A percentile compares a stretch with the other conserved stretches of the same genome.
Conservation (phyloP, 768 basidiomycete species). For the Termitomyces bulborhizus region DNA sequence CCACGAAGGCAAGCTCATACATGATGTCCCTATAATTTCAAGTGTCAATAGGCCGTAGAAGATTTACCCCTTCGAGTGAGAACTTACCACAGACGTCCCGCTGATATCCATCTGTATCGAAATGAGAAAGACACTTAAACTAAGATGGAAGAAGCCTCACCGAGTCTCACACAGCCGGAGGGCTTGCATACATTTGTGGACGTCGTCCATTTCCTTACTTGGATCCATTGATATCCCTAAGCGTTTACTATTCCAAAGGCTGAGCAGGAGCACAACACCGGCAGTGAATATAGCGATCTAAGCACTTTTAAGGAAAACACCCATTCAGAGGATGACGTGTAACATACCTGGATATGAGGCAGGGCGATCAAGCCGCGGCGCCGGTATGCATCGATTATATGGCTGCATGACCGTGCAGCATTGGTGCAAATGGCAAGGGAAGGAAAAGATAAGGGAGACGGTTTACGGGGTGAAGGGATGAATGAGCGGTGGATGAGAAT, state of each 20-base stretch:
- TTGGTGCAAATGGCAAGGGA: slow-evolving; percentile 75
- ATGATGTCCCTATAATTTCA: slow-evolving; percentile 55
- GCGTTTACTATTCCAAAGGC: slow-evolving; percentile 59
- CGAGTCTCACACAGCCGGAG: slow-evolving; percentile 34
- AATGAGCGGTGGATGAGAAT: slow-evolving; percentile 78
- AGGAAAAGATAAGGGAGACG: slow-evolving; percentile 46
- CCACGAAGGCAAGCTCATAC: slow-evolving; percentile 65
- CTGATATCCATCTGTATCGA: slow-evolving; percentile 29
- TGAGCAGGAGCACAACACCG: slow-evolving; percentile 56
- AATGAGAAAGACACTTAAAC: not conserved
- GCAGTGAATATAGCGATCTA: slow-evolving; percentile 39
- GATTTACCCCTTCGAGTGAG: not conserved
- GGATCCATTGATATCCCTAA: slow-evolving; percentile 42
- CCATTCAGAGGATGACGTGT: slow-evolving; percentile 1
- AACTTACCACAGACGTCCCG: slow-evolving; percentile 40
- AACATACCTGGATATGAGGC: slow-evolving; percentile 30
- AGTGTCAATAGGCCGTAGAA: slow-evolving; percentile 14
- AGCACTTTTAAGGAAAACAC: not conserved
- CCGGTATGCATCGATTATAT: slow-evolving; percentile 60
- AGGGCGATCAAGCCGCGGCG: slow-evolving; percentile 24
- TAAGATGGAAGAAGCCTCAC: slow-evolving; percentile 9
- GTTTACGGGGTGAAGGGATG: slow-evolving; percentile 53
- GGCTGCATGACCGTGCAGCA: slow-evolving; percentile 77
- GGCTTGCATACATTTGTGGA: slow-evolving; percentile 56
- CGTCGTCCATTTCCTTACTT: slow-evolving; percentile 55